Evolutionary conservation across 805 yeast genomes (phyloP).

Genomic region (Ogataea glucozyma): DNA sequence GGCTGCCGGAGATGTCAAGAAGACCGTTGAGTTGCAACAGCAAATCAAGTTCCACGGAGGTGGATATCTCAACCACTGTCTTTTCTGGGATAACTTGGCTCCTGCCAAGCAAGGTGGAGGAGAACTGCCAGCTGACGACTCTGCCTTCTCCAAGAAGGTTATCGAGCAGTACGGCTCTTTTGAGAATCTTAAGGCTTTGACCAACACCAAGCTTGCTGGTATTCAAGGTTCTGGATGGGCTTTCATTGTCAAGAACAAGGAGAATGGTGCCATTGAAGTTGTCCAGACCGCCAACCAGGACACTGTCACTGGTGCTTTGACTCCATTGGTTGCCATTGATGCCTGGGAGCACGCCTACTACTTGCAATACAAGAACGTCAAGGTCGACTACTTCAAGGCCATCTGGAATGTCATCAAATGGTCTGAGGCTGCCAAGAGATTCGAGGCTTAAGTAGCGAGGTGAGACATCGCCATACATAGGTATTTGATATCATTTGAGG

Average conservation of each 20-base stretch:
- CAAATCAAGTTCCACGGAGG: constrained; percentile 90
- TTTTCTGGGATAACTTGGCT: constrained; percentile 87
- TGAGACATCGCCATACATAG: not conserved
- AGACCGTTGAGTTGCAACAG: constrained; percentile 65
- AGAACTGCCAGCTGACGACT: constrained; percentile 52
- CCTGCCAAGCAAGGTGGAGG: constrained; percentile 82
- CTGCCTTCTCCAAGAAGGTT: constrained; percentile 61
- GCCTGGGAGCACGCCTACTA: constrained; percentile 98
- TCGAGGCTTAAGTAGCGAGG: constrained; percentile 35
- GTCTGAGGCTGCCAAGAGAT: constrained; percentile 84
- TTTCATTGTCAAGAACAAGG: constrained; percentile 79
- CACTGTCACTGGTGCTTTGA: constrained; percentile 67
- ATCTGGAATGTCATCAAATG: constrained; percentile 95
- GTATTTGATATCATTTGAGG: no score
- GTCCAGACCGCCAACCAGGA: constrained; percentile 86
- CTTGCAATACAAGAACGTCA: constrained; percentile 88
- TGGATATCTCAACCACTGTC: constrained; percentile 81
- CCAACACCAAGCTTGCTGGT: constrained; percentile 77
- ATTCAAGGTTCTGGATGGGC: constrained; percentile 98
- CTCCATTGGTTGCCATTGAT: constrained; percentile 84
- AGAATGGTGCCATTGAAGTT: constrained; percentile 72
- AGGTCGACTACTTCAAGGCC: constrained; percentile 89
- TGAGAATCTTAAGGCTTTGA: constrained; percentile 61
- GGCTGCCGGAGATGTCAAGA: constrained; percentile 55
- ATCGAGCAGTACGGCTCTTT: constrained; percentile 66